Evolutionary conservation across 225 moss, liverwort and hornwort species (phyloP).

Genomic region (Bryoerythrophyllum caledonicum): DNA sequence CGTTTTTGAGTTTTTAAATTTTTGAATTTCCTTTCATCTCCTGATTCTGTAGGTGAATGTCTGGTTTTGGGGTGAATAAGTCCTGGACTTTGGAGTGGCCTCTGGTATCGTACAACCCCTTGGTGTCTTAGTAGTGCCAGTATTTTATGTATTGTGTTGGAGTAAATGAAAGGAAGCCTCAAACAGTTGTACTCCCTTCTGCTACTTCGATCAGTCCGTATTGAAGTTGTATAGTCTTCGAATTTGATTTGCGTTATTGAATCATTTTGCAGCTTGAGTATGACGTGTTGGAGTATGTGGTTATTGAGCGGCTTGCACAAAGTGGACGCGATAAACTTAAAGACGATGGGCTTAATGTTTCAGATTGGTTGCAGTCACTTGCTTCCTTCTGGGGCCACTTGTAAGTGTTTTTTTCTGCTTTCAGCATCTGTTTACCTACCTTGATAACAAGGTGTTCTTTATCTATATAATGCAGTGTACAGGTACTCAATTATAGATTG

Average conservation of each 20-base stretch:
- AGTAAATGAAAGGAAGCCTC: slow-evolving; percentile 8
- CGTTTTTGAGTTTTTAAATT: neutral
- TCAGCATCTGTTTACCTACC: neutral
- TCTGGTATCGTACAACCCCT: slow-evolving; percentile 20
- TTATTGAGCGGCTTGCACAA: slow-evolving; percentile 95
- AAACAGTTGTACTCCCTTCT: neutral
- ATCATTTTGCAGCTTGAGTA: slow-evolving; percentile 85
- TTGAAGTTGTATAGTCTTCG: slow-evolving; percentile 11
- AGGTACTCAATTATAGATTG: neutral
- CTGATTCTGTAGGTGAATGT: slow-evolving; percentile 20
- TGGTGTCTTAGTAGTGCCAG: slow-evolving; percentile 1
- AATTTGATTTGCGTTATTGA: slow-evolving; percentile 19
- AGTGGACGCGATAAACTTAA: slow-evolving; percentile 96
- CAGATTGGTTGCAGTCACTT: slow-evolving; percentile 99
- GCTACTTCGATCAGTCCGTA: slow-evolving; percentile 16
- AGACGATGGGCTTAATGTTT: slow-evolving; percentile 97
- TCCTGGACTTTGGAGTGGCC: slow-evolving; percentile 22
- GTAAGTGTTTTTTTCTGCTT: slow-evolving; percentile 45
- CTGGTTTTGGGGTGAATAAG: slow-evolving; percentile 19
- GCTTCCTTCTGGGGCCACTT: slow-evolving; percentile 99
- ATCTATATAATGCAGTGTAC: slow-evolving; percentile 1
- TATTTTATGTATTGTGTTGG: slow-evolving; percentile 5
- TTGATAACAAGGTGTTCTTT: neutral
- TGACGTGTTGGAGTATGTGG: slow-evolving; percentile 98
- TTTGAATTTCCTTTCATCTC: neutral